Percentiles rank a stretch among this genome's conserved stretches.
These are phyloP conservation scores for Lolium multiflorum DNA, from an alignment of 176 grass and related monocot species.

Conservation along the genomic window DNA sequence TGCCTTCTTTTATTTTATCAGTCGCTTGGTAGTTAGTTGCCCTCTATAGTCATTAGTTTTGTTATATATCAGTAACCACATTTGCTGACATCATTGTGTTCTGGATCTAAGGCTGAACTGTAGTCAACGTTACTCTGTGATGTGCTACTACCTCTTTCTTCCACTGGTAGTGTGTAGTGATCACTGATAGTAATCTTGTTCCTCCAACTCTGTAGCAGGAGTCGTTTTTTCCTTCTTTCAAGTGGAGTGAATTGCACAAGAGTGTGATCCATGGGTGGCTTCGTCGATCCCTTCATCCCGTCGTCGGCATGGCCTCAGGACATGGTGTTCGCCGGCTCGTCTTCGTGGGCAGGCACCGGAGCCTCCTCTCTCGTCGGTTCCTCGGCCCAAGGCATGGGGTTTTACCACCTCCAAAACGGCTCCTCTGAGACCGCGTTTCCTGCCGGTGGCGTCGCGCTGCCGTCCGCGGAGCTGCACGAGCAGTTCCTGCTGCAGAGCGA, in stretches of 20 bases:
- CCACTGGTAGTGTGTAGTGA: not conserved
- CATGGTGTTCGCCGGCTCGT: slow-evolving; percentile 21
- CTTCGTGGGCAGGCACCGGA: slow-evolving; percentile 21
- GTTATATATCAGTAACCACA: not conserved
- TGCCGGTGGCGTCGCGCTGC: not conserved
- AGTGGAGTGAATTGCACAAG: slow-evolving; percentile 21
- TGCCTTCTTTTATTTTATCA: not conserved
- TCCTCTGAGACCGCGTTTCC: not conserved
- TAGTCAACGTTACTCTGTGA: not conserved
- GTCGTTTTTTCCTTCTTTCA: not conserved
- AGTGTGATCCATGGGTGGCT: slow-evolving; percentile 40
- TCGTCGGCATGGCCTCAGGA: slow-evolving; percentile 41
- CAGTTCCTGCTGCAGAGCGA: slow-evolving; percentile 28
- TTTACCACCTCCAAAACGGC: slow-evolving; percentile 9
- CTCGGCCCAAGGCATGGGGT: not conserved
- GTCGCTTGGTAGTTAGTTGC: slow-evolving; percentile 13
- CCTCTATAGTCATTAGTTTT: not conserved
- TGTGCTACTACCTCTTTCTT: not conserved
- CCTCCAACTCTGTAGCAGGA: not conserved
- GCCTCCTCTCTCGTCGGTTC: not conserved
- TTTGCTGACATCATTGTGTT: not conserved
- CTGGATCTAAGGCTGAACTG: slow-evolving; percentile 27
- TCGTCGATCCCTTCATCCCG: slow-evolving; percentile 35
- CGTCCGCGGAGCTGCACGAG: slow-evolving; percentile 5
- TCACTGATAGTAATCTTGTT: not conserved